Conservation (phyloP, 2,329 filamentous ascomycete genomes). For the Aspergillus hortae region DNA sequence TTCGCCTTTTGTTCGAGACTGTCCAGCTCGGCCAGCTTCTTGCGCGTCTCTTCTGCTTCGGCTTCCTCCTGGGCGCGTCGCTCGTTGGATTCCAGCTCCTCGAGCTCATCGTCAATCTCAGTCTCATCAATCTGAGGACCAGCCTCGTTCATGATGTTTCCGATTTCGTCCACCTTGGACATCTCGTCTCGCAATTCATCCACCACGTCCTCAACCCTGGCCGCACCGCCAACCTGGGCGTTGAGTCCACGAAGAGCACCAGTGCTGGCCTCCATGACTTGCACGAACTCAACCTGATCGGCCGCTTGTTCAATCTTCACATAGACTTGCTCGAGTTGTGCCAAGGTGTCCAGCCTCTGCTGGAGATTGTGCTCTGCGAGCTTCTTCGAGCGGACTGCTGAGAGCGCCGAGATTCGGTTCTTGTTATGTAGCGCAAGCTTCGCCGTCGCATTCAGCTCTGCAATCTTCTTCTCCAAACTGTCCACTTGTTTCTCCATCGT, state of each 20-base stretch:
- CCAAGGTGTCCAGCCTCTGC: conserved; percentile 68
- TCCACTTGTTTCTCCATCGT: conserved; percentile 65
- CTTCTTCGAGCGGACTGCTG: conserved; percentile 79
- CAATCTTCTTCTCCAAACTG: conserved; percentile 56
- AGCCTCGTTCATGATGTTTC: conserved; percentile 68
- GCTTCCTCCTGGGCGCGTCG: conserved; percentile 46
- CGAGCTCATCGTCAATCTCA: conserved; percentile 85
- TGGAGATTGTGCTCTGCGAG: conserved; percentile 70
- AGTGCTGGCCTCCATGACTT: conserved; percentile 75
- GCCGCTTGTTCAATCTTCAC: conserved; percentile 79
- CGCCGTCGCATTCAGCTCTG: conserved; percentile 53
- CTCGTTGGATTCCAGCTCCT: conserved; percentile 65
- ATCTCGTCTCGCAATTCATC: conserved; percentile 76
- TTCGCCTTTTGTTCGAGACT: conserved; percentile 40
- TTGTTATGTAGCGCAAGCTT: conserved; percentile 68
- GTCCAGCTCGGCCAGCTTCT: conserved; percentile 48
- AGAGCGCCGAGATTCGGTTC: conserved; percentile 71
- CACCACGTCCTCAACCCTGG: conserved; percentile 71
- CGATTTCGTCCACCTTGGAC: conserved; percentile 76
- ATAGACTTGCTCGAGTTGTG: conserved; percentile 79
- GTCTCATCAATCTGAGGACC: conserved; percentile 64
- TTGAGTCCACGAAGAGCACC: conserved; percentile 71
- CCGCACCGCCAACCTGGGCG: conserved; percentile 69
- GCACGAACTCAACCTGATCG: conserved; percentile 78
- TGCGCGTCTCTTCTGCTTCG: conserved; percentile 48